These are phyloP conservation scores for Ceratocystis colombiana DNA, from an alignment of 2,329 filamentous ascomycete species.

Conservation along the genomic window DNA sequence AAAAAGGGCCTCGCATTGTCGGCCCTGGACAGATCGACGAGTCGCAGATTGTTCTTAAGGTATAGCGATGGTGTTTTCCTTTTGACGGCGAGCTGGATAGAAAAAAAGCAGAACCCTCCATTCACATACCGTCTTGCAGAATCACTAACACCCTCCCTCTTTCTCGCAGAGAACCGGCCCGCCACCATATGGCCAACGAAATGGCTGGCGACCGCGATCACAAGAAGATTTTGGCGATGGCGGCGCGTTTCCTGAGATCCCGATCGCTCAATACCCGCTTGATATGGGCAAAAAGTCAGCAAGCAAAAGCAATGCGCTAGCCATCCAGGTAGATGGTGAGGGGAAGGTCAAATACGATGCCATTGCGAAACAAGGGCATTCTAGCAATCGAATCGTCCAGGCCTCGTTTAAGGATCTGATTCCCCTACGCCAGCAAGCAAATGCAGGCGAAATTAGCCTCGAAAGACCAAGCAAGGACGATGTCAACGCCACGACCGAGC, in stretches of 20 bases:
- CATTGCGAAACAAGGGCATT: constrained; percentile 81
- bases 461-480: constrained; percentile 76
- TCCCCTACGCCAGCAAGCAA: constrained; percentile 80
- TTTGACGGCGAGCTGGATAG: too few species aligned
- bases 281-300: constrained; percentile 81
- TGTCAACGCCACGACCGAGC: constrained; percentile 72
- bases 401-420: constrained; percentile 96
- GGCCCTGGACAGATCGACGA: constrained; percentile 71
- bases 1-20: constrained; percentile 73
- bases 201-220: constrained; percentile 80
- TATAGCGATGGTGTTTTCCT: constrained; percentile 31
- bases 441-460: constrained; percentile 83
- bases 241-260: constrained; percentile 88
- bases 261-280: constrained; percentile 87
- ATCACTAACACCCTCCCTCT: constrained; percentile 15
- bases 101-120: neutral
- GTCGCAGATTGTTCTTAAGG: constrained; percentile 71
- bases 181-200: constrained; percentile 75
- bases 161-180: constrained; percentile 58
- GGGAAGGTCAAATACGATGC: constrained; percentile 96
- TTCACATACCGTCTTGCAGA: neutral
- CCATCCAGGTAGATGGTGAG: constrained; percentile 81
- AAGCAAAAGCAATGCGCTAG: constrained; percentile 70
- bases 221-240: constrained; percentile 93
- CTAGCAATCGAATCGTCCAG: constrained; percentile 74